A percentile compares a stretch with the other conserved stretches of the same genome.
Evolutionary conservation across 306 rosid genomes (phyloP).

Genomic region (Pyrus pyrifolia): DNA sequence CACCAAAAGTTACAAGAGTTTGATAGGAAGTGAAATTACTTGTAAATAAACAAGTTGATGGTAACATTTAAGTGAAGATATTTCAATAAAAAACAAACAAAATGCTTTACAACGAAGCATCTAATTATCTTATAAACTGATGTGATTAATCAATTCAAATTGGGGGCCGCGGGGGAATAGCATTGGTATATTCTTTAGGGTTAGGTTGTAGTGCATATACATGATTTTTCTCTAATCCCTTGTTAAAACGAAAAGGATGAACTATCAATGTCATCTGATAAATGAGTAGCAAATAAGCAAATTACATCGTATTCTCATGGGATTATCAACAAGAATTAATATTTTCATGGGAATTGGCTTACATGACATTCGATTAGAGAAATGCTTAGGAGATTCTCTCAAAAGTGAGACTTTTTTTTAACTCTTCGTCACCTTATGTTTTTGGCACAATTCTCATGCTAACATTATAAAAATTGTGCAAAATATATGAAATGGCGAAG

Average conservation of each 20-base stretch:
- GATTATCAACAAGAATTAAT: neutral
- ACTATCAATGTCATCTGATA: neutral
- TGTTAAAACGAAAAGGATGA: neutral
- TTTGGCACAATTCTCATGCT: too few relatives aligned
- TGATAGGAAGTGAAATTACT: neutral
- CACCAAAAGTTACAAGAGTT: neutral
- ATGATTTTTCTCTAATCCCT: neutral
- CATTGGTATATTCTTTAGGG: slow-evolving; percentile 1
- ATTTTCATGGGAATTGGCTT: neutral
- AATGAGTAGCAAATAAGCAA: neutral
- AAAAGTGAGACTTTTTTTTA: too few relatives aligned
- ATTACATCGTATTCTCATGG: neutral
- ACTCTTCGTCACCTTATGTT: too few relatives aligned
- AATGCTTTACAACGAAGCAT: neutral
- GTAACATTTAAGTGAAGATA: neutral
- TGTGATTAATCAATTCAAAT: neutral
- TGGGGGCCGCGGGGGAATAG: neutral
- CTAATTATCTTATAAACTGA: neutral
- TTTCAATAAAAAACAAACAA: neutral
- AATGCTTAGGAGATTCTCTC: too few relatives aligned
- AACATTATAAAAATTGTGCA: too few relatives aligned
- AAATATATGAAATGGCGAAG: rapidly evolving
- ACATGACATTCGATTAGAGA: neutral
- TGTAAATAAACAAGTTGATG: neutral
- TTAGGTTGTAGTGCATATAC: neutral